These are phyloP conservation scores for Plasmodium coatneyi DNA, from an alignment of 169 alveolate species.

Conservation along the genomic window DNA sequence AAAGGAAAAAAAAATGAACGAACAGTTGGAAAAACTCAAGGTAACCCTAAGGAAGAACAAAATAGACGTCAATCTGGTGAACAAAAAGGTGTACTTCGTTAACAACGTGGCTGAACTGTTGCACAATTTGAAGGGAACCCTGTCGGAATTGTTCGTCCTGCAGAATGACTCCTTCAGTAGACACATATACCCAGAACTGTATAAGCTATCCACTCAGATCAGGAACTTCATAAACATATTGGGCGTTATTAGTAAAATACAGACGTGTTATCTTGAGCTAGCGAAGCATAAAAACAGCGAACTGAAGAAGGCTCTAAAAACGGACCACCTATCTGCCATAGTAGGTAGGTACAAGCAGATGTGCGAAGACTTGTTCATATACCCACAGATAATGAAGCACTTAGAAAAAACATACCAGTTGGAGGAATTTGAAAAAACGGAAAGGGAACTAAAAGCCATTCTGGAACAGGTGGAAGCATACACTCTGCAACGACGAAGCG, in stretches of 20 bases:
- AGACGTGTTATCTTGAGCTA: constrained; percentile 3
- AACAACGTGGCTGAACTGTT: neutral
- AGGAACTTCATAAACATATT: neutral
- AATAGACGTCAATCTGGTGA: constrained; percentile 24
- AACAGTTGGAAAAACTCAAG: neutral
- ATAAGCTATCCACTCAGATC: constrained; percentile 3
- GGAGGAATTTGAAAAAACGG: neutral
- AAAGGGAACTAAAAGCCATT: neutral
- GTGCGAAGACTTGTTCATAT: constrained; percentile 57
- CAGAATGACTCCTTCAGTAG: constrained; percentile 18
- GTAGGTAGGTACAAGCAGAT: constrained; percentile 21
- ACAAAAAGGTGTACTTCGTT: constrained; percentile 36
- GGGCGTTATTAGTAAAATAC: neutral
- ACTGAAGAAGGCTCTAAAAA: constrained; percentile 17
- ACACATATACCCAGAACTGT: constrained; percentile 19
- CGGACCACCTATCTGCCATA: neutral
- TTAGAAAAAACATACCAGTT: constrained; percentile 13
- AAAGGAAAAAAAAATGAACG: constrained; percentile 44
- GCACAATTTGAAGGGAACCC: neutral
- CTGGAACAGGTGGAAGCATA: neutral
- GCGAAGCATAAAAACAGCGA: constrained; percentile 40
- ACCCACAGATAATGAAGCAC: constrained; percentile 55
- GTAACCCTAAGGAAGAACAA: constrained; percentile 7
- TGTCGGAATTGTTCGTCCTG: neutral
- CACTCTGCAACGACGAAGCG: constrained; percentile 16